These are phyloP conservation scores for Penicillium psychrofluorescens DNA, from an alignment of 495 filamentous ascomycete species.

Conservation along the genomic window DNA sequence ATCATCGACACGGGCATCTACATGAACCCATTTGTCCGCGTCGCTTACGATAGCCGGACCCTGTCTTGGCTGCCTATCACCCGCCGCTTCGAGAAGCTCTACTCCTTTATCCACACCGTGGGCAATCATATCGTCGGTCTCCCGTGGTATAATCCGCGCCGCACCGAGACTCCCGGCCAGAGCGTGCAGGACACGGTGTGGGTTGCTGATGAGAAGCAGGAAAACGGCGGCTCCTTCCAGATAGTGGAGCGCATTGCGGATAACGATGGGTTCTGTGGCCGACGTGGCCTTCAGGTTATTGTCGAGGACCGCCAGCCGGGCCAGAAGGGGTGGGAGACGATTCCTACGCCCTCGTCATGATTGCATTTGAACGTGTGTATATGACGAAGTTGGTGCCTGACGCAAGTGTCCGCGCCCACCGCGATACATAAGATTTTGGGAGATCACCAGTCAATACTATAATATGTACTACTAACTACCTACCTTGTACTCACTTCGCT, in stretches of 20 bases:
- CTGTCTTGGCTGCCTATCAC: slow-evolving; percentile 49
- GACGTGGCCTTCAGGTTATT: slow-evolving; percentile 49
- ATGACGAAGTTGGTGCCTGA: too few species aligned
- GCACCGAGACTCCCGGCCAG: slow-evolving; percentile 47
- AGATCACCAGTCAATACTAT: too few species aligned
- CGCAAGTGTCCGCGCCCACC: too few species aligned
- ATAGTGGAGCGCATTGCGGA: slow-evolving; percentile 32
- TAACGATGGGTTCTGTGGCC: slow-evolving; percentile 51
- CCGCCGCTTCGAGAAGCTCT: slow-evolving; percentile 53
- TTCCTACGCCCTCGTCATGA: slow-evolving; percentile 24
- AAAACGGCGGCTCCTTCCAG: slow-evolving; percentile 35
- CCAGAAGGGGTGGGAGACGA: slow-evolving; percentile 45
- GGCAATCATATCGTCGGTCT: slow-evolving; percentile 43
- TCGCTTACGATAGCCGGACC: slow-evolving; percentile 51
- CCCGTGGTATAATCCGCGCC: slow-evolving; percentile 51
- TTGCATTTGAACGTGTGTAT: neutral
- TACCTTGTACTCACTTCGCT: too few species aligned
- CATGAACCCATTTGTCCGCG: slow-evolving; percentile 66
- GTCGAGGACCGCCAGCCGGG: slow-evolving; percentile 42
- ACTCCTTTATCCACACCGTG: slow-evolving; percentile 47
- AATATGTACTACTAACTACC: too few species aligned
- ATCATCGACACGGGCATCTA: slow-evolving; percentile 51
- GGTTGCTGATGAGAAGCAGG: slow-evolving; percentile 27
- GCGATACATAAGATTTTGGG: too few species aligned
- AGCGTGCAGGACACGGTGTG: slow-evolving; percentile 47